Conservation (phyloP, 768 basidiomycete species). For the Pulveroboletus sp. region DNA sequence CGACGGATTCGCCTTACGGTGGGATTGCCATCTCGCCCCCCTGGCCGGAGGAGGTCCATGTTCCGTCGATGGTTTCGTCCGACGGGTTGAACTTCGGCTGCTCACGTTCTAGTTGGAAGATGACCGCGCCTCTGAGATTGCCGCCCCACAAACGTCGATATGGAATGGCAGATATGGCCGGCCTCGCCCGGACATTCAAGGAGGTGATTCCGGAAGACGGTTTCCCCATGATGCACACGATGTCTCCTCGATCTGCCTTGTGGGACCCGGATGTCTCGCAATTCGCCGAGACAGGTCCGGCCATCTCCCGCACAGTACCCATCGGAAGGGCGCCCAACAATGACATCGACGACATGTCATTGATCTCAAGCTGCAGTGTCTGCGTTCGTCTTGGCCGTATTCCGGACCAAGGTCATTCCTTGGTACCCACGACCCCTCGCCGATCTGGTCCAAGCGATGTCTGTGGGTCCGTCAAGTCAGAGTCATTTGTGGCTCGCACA, state of each 20-base stretch:
- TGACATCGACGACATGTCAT: neutral
- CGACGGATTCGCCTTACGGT: neutral
- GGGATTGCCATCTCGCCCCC: neutral
- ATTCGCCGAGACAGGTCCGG: neutral
- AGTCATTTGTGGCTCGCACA: too few relatives aligned
- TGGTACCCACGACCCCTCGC: neutral
- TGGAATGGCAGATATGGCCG: constrained; percentile 9
- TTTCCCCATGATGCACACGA: neutral
- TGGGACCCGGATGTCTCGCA: neutral
- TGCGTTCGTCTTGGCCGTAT: too few relatives aligned
- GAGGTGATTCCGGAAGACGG: neutral
- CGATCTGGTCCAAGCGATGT: too few relatives aligned
- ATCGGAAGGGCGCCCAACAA: neutral
- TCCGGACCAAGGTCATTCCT: too few relatives aligned
- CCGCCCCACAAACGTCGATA: constrained; percentile 3
- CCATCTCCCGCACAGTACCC: neutral
- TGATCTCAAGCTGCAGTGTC: neutral
- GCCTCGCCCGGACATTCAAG: neutral
- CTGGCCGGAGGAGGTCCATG: neutral
- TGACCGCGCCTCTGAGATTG: neutral
- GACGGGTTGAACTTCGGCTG: neutral
- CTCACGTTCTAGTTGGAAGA: constrained; percentile 1
- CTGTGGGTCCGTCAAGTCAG: too few relatives aligned
- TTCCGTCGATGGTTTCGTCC: neutral
- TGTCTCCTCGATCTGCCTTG: neutral